phyloP scores from a whole-genome alignment of 176 grass and related monocot genomes.

The Rhipidocladum racemiflorum region DNA sequence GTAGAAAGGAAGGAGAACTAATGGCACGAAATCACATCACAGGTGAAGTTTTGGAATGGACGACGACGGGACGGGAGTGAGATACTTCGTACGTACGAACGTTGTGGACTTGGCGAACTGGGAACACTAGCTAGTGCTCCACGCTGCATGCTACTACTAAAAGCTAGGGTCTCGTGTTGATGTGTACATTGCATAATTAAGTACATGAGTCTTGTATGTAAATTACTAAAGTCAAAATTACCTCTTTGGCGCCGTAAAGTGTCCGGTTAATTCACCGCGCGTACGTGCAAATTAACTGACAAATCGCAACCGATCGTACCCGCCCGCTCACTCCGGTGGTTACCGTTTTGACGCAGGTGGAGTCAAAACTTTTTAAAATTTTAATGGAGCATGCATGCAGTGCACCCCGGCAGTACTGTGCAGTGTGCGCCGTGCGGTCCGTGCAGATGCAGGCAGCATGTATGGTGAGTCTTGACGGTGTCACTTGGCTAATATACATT shows the following conservation, averaged over 20 bases:
- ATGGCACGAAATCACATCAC: neutral
- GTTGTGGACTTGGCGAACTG: neutral
- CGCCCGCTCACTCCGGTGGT: too few species aligned
- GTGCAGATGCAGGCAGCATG: neutral
- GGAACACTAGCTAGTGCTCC: neutral
- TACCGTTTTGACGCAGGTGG: too few species aligned
- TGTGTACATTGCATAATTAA: neutral
- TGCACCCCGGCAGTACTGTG: neutral
- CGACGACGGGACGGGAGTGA: neutral
- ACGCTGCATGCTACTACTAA: neutral
- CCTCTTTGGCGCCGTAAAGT: slow-evolving; percentile 6
- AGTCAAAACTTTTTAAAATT: too few species aligned
- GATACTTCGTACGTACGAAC: neutral
- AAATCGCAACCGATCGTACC: neutral
- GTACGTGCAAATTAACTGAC: neutral
- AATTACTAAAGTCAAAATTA: slow-evolving; percentile 19
- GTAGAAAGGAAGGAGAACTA: neutral
- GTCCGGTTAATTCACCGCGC: neutral
- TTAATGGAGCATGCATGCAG: too few species aligned
- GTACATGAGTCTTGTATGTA: neutral
- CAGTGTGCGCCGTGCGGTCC: neutral
- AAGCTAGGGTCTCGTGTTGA: neutral
- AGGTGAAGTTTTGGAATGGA: slow-evolving; percentile 26
- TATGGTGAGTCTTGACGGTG: neutral
- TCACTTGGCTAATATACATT: neutral